Conservation (phyloP, 306 rosid species). For the Vicia faba region DNA sequence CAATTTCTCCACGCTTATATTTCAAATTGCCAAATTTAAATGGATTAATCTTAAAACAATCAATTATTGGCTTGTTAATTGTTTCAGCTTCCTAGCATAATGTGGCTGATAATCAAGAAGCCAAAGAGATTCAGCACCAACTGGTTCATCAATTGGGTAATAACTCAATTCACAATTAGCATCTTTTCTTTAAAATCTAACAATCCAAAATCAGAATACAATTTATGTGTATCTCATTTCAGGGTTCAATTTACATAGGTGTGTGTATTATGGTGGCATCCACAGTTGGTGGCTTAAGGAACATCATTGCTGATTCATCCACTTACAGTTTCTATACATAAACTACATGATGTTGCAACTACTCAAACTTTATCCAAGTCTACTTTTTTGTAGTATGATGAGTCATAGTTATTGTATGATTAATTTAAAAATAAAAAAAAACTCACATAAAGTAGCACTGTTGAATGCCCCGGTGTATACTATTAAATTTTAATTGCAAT, state of each 20-base stretch:
- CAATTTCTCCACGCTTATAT: slow-evolving; percentile 4
- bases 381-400: not conserved
- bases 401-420: not conserved
- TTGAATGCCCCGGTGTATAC: not conserved
- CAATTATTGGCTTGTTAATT: slow-evolving; percentile 11
- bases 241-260: slow-evolving; percentile 73
- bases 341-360: not conserved
- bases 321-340: slow-evolving; percentile 75
- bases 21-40: not conserved
- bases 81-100: slow-evolving; percentile 80
- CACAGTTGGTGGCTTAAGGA: slow-evolving; percentile 83
- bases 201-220: not conserved
- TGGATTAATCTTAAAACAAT: not conserved
- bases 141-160: slow-evolving; percentile 97
- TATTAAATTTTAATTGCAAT: no score
- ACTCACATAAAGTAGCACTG: not conserved
- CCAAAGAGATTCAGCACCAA: slow-evolving; percentile 73
- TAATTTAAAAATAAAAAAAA: not conserved
- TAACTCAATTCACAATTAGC: slow-evolving; percentile 10
- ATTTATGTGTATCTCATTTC: slow-evolving; percentile 42
- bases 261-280: slow-evolving; percentile 88
- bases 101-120: slow-evolving; percentile 87
- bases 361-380: not conserved
- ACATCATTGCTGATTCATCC: slow-evolving; percentile 75
- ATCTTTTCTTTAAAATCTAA: slow-evolving; percentile 18